Conservation (phyloP, 495 filamentous ascomycete species). For the Neurospora africana region DNA sequence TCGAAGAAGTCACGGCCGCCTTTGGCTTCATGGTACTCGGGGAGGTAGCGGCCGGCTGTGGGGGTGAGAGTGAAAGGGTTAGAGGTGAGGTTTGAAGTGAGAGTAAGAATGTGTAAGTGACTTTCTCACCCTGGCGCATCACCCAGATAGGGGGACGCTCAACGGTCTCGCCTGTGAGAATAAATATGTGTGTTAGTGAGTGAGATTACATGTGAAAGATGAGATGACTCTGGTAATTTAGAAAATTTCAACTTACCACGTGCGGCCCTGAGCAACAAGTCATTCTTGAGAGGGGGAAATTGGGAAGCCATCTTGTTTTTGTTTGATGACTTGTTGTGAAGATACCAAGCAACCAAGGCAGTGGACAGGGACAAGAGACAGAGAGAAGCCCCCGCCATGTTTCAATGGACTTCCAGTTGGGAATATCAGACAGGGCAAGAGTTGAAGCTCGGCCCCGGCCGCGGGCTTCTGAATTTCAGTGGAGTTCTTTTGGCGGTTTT, state of each 20-base stretch:
- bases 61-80: slow-evolving; percentile 3
- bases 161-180: slow-evolving; percentile 64
- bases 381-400: not conserved
- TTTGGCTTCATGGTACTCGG: slow-evolving; percentile 94
- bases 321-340: not conserved
- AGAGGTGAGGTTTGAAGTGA: slow-evolving; percentile 1
- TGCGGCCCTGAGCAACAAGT: slow-evolving; percentile 77
- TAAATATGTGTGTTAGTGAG: not conserved
- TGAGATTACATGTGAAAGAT: not conserved
- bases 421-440: too few species aligned
- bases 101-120: not conserved
- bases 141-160: slow-evolving; percentile 94
- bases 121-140: slow-evolving; percentile 81
- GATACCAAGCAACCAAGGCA: not conserved
- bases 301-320: slow-evolving; percentile 40
- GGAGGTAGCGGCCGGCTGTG: slow-evolving; percentile 88
- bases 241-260: slow-evolving; percentile 48
- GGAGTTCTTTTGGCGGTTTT: not conserved
- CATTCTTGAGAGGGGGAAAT: slow-evolving; percentile 80
- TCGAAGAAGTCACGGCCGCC: slow-evolving; percentile 86
- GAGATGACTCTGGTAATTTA: not conserved
- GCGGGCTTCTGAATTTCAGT: not conserved
- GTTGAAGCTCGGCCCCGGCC: not conserved
- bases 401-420: not conserved
- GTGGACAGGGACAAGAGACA: not conserved